These are phyloP conservation scores for Gorgonomyces haynaldii DNA, from an alignment of 192 early-diverging fungal species.

Conservation along the genomic window DNA sequence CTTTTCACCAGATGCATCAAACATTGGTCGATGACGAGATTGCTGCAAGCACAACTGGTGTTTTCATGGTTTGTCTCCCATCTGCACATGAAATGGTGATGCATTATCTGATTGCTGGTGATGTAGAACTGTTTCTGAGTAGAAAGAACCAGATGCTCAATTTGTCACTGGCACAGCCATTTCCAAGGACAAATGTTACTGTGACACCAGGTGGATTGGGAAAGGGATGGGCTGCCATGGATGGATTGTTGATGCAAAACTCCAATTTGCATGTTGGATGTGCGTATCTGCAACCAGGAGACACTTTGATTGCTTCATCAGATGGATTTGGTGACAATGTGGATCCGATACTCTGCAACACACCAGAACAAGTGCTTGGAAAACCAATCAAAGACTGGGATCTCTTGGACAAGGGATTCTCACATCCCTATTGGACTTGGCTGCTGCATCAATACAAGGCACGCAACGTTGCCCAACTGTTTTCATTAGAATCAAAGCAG, in stretches of 20 bases:
- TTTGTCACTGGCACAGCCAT: not conserved
- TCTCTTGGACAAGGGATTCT: too few species aligned
- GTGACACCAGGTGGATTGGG: not conserved
- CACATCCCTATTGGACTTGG: too few species aligned
- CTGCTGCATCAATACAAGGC: too few species aligned
- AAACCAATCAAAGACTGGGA: not conserved
- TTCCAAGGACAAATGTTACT: not conserved
- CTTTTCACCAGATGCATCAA: not conserved
- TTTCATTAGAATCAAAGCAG: too few species aligned
- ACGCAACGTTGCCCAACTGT: too few species aligned
- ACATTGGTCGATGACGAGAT: not conserved
- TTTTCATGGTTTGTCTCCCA: not conserved
- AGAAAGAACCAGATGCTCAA: not conserved
- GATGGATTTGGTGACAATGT: slow-evolving; percentile 3
- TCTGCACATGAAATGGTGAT: not conserved
- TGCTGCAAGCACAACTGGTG: not conserved
- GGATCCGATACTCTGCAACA: not conserved
- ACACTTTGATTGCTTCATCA: not conserved
- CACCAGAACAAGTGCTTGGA: not conserved
- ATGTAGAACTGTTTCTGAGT: not conserved
- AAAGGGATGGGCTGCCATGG: too few species aligned
- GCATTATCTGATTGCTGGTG: not conserved
- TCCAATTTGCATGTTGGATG: slow-evolving; percentile 1
- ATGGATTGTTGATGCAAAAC: not conserved
- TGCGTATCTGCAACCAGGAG: not conserved